Evolutionary conservation across 441 rosid genomes (phyloP).

Genomic region (Pelargonium citronellum): DNA sequence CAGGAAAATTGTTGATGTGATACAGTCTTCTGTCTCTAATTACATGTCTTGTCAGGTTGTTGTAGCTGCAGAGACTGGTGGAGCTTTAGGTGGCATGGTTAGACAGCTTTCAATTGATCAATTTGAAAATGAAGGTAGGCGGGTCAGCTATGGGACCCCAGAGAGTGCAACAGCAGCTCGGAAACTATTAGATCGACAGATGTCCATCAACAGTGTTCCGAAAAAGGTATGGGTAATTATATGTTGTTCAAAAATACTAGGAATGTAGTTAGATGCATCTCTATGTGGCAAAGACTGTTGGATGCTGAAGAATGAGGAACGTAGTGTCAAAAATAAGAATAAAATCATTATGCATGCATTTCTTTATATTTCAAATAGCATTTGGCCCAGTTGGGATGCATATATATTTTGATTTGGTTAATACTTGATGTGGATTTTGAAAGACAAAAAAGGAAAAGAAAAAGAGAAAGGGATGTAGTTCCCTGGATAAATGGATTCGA

Average conservation of each 20-base stretch:
- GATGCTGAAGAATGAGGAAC: background rate
- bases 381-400: background rate
- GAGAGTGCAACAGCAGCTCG: conserved; percentile 95
- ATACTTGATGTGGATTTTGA: background rate
- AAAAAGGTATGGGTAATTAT: conserved; percentile 57
- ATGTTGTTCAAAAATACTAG: background rate
- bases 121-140: conserved; percentile 95
- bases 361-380: background rate
- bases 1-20: conserved; percentile 10
- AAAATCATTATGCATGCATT: background rate
- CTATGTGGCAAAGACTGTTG: background rate
- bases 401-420: background rate
- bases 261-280: conserved; percentile 9
- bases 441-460: background rate
- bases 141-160: conserved; percentile 92
- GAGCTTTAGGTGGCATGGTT: conserved; percentile 97
- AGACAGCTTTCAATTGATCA: conserved; percentile 92
- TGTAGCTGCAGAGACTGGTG: conserved; percentile 93
- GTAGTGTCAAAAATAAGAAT: background rate
- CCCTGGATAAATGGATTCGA: background rate
- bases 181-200: conserved; percentile 87
- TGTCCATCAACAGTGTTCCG: conserved; percentile 88
- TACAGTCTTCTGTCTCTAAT: conserved; percentile 11
- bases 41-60: conserved; percentile 57
- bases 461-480: background rate